phyloP scores from a whole-genome alignment of 768 basidiomycete species.

The Aureoboletus auriporus region DNA sequence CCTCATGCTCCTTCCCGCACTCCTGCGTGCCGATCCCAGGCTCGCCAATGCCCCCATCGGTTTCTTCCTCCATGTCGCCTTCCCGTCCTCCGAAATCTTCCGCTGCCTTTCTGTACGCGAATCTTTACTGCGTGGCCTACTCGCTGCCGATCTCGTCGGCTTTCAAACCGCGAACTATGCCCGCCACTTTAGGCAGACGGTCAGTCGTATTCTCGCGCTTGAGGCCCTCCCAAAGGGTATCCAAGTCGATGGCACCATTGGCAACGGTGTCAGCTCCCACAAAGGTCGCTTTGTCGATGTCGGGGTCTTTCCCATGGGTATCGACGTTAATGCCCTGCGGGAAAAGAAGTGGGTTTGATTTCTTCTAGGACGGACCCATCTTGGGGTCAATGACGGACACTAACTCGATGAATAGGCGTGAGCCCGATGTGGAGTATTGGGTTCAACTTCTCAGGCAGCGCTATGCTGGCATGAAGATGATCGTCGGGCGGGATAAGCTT shows the following conservation, averaged over 20 bases:
- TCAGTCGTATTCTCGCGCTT: slow-evolving; percentile 70
- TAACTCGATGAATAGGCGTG: slow-evolving; percentile 40
- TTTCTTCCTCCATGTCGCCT: slow-evolving; percentile 97
- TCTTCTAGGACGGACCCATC: slow-evolving; percentile 2
- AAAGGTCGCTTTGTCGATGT: slow-evolving; percentile 73
- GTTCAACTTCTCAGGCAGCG: slow-evolving; percentile 73
- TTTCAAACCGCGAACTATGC: slow-evolving; percentile 88
- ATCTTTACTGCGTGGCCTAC: slow-evolving; percentile 78
- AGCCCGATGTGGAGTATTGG: slow-evolving; percentile 82
- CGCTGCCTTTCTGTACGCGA: slow-evolving; percentile 79
- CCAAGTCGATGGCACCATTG: slow-evolving; percentile 42
- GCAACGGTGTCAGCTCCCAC: not conserved
- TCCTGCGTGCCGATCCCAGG: slow-evolving; percentile 64
- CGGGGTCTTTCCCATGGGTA: slow-evolving; percentile 88
- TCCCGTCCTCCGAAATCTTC: slow-evolving; percentile 95
- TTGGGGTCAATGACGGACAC: slow-evolving; percentile 2
- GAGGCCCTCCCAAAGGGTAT: slow-evolving; percentile 85
- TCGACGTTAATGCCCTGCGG: slow-evolving; percentile 68
- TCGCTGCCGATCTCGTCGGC: slow-evolving; percentile 90
- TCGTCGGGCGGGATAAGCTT: slow-evolving; percentile 86
- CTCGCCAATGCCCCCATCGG: slow-evolving; percentile 48
- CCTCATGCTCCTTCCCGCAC: slow-evolving; percentile 84
- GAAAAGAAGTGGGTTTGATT: slow-evolving; percentile 52
- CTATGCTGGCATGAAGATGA: slow-evolving; percentile 80
- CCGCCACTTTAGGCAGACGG: slow-evolving; percentile 82